Base-by-base conservation (phyloP, 2,329 filamentous ascomycete species). In the Sphaerulina populicola region DNA sequence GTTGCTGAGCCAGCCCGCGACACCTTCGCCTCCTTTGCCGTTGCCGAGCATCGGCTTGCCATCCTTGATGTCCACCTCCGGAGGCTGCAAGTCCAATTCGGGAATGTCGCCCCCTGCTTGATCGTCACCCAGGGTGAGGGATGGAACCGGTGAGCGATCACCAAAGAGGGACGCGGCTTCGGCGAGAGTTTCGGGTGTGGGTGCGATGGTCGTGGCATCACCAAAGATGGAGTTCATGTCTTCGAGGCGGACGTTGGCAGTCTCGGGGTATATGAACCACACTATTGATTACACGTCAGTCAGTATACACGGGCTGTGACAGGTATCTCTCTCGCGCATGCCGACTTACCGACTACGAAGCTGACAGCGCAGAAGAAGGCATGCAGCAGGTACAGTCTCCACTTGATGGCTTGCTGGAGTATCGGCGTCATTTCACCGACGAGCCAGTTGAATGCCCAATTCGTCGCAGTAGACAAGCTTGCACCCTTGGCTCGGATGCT, bases 401-500 rank as follows among this genome's bases (percentile, higher is more conserved):
- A 98, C 62, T 85, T 81, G 63, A 98, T 97, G 71, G 78, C 82
- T 62, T 93, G 88, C 68, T 98, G 91, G 53, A 97, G 74, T 49
- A 97, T 82, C 1, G 93, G 93, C 0, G 93, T 98, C 76, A 97
- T 80, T 70, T 94, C 88, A 60, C 93, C 93, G 3, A 97, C 93
- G 23, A 97, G 75, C 86, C 89, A 98, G 71, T 98, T 98, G 71
- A 93, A 95, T 1, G 91, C 89, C 93, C 93, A 98, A 67, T 98
- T 98, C 30, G 90, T 84, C 14, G 93, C 93, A 1, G 93, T 97
- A 54, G 91, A 96, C 67, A 98, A 72, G 77, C 89, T 95, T 48
- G 93, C 91, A 55, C 93, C 93, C 76, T 97, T 97, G 54, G 91
- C 94, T 63, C 93, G 84, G 66, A 97, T 96, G 74, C 89, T 96